Conservation (phyloP, 108 stramenopile genomes). For the Aurantiochytrium sp. region DNA sequence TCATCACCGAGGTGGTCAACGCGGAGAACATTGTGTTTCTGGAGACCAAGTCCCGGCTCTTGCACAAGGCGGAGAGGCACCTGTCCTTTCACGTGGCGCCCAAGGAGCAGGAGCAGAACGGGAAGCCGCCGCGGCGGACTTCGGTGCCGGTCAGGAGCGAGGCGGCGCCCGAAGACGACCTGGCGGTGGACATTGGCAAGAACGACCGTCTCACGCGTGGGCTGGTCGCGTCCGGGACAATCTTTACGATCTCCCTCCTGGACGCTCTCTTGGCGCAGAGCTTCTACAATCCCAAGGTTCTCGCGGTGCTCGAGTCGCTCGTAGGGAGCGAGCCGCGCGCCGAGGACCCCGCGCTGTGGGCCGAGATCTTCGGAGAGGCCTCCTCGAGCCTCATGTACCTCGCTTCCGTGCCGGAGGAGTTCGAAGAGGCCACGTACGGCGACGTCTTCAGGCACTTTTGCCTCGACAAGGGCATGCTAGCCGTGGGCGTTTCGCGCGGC, state of each 20-base stretch:
- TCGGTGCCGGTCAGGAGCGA: too few species aligned
- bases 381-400: not conserved
- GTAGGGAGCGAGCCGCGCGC: not conserved
- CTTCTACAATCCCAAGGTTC: not conserved
- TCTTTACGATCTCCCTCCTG: constrained; percentile 1
- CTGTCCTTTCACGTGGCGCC: not conserved
- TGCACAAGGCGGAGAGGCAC: not conserved
- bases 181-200: not conserved
- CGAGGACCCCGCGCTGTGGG: not conserved
- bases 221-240: not conserved
- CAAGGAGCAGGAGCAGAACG: not conserved
- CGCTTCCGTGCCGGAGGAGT: constrained; percentile 5
- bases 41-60: not conserved
- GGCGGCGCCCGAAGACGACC: too few species aligned
- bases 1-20: constrained; percentile 26
- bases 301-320: not conserved
- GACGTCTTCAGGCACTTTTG: not conserved
- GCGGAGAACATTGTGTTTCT: not conserved
- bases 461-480: not conserved
- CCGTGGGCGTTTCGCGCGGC: not conserved
- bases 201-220: not conserved
- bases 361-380: not conserved
- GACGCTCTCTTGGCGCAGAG: not conserved
- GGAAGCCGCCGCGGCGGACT: not conserved
- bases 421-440: not conserved